Conservation (phyloP, 106 monocot species). For the Phalaenopsis aphrodite region DNA sequence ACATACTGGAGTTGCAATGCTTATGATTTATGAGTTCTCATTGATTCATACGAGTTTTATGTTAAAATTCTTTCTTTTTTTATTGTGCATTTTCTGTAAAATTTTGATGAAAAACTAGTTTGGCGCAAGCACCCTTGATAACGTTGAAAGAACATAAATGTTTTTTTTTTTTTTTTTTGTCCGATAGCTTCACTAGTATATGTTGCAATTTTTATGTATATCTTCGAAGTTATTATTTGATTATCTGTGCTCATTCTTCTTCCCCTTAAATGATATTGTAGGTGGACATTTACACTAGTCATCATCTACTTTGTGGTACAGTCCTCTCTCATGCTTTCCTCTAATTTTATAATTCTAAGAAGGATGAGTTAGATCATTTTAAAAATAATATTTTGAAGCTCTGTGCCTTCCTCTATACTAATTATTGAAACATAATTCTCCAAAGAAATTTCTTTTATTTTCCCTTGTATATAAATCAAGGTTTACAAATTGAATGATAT, state of each 20-base stretch:
- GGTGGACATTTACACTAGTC: constrained; percentile 68
- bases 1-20: no score
- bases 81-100: neutral
- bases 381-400: neutral
- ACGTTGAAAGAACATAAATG: no score
- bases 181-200: no score
- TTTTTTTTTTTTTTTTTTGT: no score
- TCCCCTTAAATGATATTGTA: constrained; percentile 20
- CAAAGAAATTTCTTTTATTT: neutral
- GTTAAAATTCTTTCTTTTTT: no score
- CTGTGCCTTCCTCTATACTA: no score
- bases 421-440: neutral
- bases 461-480: neutral
- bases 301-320: constrained; percentile 65
- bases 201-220: neutral
- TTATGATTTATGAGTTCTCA: no score
- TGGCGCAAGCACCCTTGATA: no score
- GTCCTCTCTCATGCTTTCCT: neutral
- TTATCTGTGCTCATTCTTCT: neutral
- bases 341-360: neutral
- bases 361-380: neutral
- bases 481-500: neutral
- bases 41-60: no score
- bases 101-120: neutral
- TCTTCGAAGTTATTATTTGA: neutral